A percentile compares a stretch with the other conserved stretches of the same genome.
These are phyloP conservation scores for Phytophthora palmivora DNA, from an alignment of 352 stramenopile genomes.

Conservation along the genomic window DNA sequence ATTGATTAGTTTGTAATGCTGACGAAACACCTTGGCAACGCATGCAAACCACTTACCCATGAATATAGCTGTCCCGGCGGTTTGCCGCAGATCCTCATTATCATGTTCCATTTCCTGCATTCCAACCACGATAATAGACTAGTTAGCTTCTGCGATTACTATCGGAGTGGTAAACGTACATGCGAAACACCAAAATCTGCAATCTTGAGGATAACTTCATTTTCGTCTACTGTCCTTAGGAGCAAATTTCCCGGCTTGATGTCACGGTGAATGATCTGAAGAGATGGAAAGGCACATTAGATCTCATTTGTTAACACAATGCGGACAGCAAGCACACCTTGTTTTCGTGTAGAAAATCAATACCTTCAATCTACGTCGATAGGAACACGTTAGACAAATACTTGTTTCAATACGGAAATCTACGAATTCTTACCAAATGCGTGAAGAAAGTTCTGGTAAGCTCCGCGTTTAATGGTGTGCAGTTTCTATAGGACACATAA, in stretches of 20 bases:
- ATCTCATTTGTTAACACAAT: too few species aligned
- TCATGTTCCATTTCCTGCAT: constrained; percentile 75
- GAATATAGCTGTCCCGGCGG: constrained; percentile 80
- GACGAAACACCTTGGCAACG: not conserved
- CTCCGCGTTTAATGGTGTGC: constrained; percentile 64
- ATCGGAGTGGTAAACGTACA: constrained; percentile 25
- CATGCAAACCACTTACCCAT: constrained; percentile 44
- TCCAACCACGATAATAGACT: not conserved
- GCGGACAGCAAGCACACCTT: constrained; percentile 44
- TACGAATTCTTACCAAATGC: constrained; percentile 55
- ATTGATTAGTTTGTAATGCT: not conserved
- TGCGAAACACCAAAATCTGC: constrained; percentile 87
- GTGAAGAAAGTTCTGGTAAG: constrained; percentile 79
- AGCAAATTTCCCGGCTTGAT: constrained; percentile 86
- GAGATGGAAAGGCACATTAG: not conserved
- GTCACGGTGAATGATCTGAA: constrained; percentile 80
- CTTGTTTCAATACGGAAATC: not conserved
- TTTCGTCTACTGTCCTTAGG: constrained; percentile 61
- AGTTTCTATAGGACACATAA: constrained; percentile 48
- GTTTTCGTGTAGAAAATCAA: constrained; percentile 86
- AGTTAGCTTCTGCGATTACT: not conserved
- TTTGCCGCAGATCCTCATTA: constrained; percentile 77
- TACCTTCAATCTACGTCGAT: constrained; percentile 69
- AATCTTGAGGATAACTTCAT: constrained; percentile 78
- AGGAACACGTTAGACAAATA: not conserved